Percentiles rank a stretch among this genome's conserved stretches.
Evolutionary conservation across 2,329 filamentous ascomycete genomes (phyloP).

Genomic region (Monilinia polystroma): DNA sequence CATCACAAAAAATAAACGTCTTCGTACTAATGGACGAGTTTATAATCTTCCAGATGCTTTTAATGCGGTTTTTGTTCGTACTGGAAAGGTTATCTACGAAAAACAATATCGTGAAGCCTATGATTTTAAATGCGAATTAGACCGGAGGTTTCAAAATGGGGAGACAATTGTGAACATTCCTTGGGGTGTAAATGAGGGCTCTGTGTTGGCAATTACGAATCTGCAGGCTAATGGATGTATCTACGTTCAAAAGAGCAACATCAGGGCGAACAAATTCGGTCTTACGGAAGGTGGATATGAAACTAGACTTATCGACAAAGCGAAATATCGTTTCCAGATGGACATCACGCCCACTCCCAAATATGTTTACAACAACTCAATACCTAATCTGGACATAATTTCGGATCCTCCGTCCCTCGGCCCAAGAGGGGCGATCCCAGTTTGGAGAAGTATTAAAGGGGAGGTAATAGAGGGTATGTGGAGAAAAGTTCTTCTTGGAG

Average conservation of each 20-base stretch:
- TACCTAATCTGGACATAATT: constrained; percentile 45
- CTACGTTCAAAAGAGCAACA: constrained; percentile 51
- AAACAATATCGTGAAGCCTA: constrained; percentile 58
- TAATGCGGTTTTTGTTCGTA: constrained; percentile 46
- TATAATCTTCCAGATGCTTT: constrained; percentile 44
- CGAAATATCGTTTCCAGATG: constrained; percentile 63
- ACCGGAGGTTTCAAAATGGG: constrained; percentile 46
- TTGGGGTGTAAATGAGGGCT: constrained; percentile 56
- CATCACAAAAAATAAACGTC: constrained; percentile 60
- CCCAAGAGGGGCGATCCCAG: constrained; percentile 53
- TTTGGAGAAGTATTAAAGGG: constrained; percentile 72
- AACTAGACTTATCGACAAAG: constrained; percentile 65
- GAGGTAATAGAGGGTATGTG: constrained; percentile 59
- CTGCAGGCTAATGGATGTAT: constrained; percentile 60
- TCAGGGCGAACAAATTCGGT: constrained; percentile 65
- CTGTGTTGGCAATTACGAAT: constrained; percentile 66
- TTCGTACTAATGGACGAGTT: constrained; percentile 57
- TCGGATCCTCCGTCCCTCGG: constrained; percentile 45
- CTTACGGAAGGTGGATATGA: constrained; percentile 71
- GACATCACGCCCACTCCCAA: constrained; percentile 55
- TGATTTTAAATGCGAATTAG: constrained; percentile 59
- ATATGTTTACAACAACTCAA: constrained; percentile 57
- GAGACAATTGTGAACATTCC: constrained; percentile 34
- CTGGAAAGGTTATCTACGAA: constrained; percentile 56
- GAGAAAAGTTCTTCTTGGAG: constrained; percentile 60